Conservation (phyloP, 106 monocot genomes). For the Acorus calamus region DNA sequence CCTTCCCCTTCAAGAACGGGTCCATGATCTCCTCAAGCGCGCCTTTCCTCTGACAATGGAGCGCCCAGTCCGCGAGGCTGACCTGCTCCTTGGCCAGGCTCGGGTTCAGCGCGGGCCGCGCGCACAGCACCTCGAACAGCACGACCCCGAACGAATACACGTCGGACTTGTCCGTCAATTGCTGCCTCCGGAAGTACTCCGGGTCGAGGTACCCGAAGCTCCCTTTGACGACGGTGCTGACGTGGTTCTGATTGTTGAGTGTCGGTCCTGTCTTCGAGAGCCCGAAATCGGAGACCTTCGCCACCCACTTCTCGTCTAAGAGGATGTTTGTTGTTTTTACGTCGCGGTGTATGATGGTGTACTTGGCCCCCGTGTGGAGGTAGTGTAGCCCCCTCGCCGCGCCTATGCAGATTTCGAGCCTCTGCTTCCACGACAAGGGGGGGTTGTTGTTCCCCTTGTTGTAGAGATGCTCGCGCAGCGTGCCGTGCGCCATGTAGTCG, state of each 20-base stretch:
- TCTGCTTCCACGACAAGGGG: constrained; percentile 50
- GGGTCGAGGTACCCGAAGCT: constrained; percentile 86
- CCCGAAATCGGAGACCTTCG: constrained; percentile 83
- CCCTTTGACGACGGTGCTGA: constrained; percentile 85
- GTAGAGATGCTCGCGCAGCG: constrained; percentile 69
- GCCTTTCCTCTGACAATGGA: constrained; percentile 34
- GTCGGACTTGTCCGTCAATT: constrained; percentile 73
- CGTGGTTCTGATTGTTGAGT: constrained; percentile 46
- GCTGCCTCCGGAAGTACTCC: constrained; percentile 72
- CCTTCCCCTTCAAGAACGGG: constrained; percentile 36
- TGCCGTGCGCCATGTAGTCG: constrained; percentile 73
- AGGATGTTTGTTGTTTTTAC: constrained; percentile 87
- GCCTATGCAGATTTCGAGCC: constrained; percentile 67
- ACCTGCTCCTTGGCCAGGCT: constrained; percentile 50
- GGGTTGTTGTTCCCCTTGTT: constrained; percentile 25
- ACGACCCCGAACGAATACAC: constrained; percentile 88
- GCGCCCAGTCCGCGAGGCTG: constrained; percentile 60
- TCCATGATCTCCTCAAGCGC: constrained; percentile 37
- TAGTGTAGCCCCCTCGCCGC: constrained; percentile 69
- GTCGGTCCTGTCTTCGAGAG: constrained; percentile 72
- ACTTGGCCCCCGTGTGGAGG: constrained; percentile 76
- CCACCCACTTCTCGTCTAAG: constrained; percentile 63
- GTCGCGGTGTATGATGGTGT: constrained; percentile 76
- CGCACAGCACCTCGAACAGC: constrained; percentile 63
- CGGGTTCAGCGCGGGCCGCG: constrained; percentile 54